Percentiles rank a stretch among this genome's conserved stretches.
Conservation (phyloP, 495 filamentous ascomycete genomes). For the Daldinia loculata region DNA sequence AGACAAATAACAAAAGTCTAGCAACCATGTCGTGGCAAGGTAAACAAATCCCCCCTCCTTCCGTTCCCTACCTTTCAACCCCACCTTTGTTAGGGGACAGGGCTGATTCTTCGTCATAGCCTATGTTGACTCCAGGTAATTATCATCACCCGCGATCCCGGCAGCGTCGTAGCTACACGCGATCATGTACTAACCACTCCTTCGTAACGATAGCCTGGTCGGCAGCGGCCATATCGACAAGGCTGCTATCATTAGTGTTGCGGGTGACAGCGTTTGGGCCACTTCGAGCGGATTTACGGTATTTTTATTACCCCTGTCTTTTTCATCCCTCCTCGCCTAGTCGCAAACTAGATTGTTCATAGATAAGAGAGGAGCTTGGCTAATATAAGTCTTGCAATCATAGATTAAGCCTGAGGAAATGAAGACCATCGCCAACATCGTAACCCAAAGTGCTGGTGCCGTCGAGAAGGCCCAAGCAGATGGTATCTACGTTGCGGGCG, state of each 20-base stretch:
- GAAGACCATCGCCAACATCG: slow-evolving; percentile 59
- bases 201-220: slow-evolving; percentile 69
- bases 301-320: slow-evolving; percentile 41
- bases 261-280: slow-evolving; percentile 87
- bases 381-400: slow-evolving; percentile 12
- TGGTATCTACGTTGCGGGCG: slow-evolving; percentile 76
- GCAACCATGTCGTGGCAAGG: slow-evolving; percentile 68
- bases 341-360: slow-evolving; percentile 4
- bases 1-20: slow-evolving; percentile 21
- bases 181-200: slow-evolving; percentile 13
- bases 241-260: slow-evolving; percentile 83
- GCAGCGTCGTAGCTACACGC: neutral
- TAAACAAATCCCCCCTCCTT: slow-evolving; percentile 41
- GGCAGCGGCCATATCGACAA: slow-evolving; percentile 84
- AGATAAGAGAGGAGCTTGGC: neutral
- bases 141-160: slow-evolving; percentile 15
- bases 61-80: slow-evolving; percentile 29
- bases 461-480: slow-evolving; percentile 56
- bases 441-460: slow-evolving; percentile 56
- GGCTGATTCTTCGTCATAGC: slow-evolving; percentile 54
- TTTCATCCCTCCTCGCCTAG: neutral
- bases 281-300: slow-evolving; percentile 74
- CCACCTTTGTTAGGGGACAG: slow-evolving; percentile 48
- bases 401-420: slow-evolving; percentile 70
- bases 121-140: slow-evolving; percentile 61